Evolutionary conservation across 2,329 filamentous ascomycete genomes (phyloP).

Genomic region (Septoria petroselini): DNA sequence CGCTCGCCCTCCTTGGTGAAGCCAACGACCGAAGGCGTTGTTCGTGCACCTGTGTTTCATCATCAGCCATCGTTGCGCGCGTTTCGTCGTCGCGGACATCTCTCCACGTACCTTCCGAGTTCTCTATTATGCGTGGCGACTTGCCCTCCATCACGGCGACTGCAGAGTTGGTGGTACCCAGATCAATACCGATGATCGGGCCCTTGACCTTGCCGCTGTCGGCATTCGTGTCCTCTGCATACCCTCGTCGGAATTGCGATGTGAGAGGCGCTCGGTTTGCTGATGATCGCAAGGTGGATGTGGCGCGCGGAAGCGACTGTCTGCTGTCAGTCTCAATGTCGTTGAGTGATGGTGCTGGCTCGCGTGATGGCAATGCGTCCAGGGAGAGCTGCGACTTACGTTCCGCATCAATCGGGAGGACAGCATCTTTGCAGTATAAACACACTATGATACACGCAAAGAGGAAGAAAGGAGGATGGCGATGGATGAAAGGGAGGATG

Average conservation of each 20-base stretch:
- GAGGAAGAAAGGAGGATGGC: conserved; percentile 15
- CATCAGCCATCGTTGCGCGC: conserved; percentile 20
- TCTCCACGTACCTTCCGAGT: conserved; percentile 72
- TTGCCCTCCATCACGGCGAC: conserved; percentile 98
- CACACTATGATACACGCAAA: conserved; percentile 27
- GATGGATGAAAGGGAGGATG: conserved; percentile 13
- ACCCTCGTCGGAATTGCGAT: conserved; percentile 69
- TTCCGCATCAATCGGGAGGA: conserved; percentile 38
- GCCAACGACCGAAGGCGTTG: conserved; percentile 90
- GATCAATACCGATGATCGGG: conserved; percentile 94
- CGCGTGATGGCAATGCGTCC: conserved; percentile 28
- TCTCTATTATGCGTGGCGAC: conserved; percentile 92
- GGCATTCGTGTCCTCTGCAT: conserved; percentile 51
- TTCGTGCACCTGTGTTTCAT: conserved; percentile 65
- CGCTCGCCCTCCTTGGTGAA: conserved; percentile 95
- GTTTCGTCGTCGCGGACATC: conserved; percentile 11
- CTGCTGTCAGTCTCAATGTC: conserved; percentile 27
- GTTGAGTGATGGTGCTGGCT: no score
- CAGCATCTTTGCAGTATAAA: conserved; percentile 34
- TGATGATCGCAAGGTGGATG: conserved; percentile 38
- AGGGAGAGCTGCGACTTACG: conserved; percentile 30
- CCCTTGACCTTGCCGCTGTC: conserved; percentile 85
- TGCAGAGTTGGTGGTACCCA: conserved; percentile 96
- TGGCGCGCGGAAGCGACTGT: conserved; percentile 38
- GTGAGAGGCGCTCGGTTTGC: conserved; percentile 62